Conservation (phyloP, 2,329 filamentous ascomycete genomes). For the Hansfordia pulvinata region DNA sequence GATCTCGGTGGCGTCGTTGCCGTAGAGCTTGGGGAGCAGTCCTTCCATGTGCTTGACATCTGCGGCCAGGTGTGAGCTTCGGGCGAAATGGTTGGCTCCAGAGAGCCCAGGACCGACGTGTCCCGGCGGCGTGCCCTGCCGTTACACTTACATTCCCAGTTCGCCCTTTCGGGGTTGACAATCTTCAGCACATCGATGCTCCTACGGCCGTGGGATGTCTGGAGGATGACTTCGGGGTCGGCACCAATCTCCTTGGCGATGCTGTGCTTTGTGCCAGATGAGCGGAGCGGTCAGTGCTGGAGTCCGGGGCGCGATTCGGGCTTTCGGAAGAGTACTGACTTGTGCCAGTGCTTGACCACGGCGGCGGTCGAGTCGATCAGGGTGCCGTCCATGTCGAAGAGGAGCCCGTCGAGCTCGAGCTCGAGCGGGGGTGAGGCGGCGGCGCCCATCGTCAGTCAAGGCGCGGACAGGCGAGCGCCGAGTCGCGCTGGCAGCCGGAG, state of each 20-base stretch:
- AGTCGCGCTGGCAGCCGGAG: too few relatives aligned
- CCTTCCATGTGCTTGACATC: conserved; percentile 72
- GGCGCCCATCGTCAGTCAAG: conserved; percentile 12
- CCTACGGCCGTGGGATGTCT: conserved; percentile 81
- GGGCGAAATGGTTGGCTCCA: conserved; percentile 1
- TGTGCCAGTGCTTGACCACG: conserved; percentile 65
- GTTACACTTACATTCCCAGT: conserved; percentile 69
- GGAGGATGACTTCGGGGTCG: conserved; percentile 69
- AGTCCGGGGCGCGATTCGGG: conserved; percentile 2
- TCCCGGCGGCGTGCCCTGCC: too few relatives aligned
- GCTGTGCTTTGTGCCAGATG: conserved; percentile 23
- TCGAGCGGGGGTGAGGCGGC: conserved; percentile 29
- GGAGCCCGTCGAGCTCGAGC: conserved; percentile 38
- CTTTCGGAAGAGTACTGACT: conserved; percentile 26
- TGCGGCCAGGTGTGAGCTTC: conserved; percentile 19
- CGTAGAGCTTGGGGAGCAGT: conserved; percentile 62
- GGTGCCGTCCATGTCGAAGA: conserved; percentile 72
- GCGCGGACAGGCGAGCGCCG: too few relatives aligned
- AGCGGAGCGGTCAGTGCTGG: conserved; percentile 3
- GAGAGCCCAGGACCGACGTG: too few relatives aligned
- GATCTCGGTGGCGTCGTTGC: conserved; percentile 69
- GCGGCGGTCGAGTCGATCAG: conserved; percentile 72
- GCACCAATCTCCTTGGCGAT: conserved; percentile 74
- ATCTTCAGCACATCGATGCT: conserved; percentile 76
- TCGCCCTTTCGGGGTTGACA: conserved; percentile 74